phyloP scores from a whole-genome alignment of 2,329 filamentous ascomycete species.

The Ceratocystis ficicola region DNA sequence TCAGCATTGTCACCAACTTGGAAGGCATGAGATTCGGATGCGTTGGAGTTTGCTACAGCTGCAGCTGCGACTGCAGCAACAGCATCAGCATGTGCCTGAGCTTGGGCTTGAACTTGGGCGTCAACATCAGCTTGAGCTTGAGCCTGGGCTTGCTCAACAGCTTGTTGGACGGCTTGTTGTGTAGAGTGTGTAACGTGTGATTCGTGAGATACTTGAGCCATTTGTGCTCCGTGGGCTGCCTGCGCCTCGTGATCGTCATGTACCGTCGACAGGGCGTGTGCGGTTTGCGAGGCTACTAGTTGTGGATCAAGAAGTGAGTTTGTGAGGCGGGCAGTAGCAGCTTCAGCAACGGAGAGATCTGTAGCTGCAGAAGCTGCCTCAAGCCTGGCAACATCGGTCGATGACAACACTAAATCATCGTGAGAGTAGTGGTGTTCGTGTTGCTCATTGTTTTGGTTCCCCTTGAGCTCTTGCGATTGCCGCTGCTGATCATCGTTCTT shows the following conservation, averaged over 20 bases:
- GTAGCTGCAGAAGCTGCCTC: constrained; percentile 8
- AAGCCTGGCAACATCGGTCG: constrained; percentile 9
- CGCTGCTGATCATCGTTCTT: background rate
- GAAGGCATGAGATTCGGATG: constrained; percentile 25
- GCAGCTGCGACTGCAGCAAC: constrained; percentile 27
- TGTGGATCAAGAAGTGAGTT: constrained; percentile 44
- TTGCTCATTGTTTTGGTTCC: background rate
- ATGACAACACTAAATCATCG: constrained; percentile 10
- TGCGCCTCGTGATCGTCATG: constrained; percentile 7
- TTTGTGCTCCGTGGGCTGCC: background rate
- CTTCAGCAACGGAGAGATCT: constrained; percentile 36
- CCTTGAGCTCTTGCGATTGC: background rate
- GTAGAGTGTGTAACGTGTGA: background rate
- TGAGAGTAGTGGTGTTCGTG: constrained; percentile 12
- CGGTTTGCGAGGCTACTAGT: constrained; percentile 25
- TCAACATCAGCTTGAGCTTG: constrained; percentile 23
- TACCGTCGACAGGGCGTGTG: constrained; percentile 2
- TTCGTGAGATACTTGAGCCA: background rate
- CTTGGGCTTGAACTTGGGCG: background rate
- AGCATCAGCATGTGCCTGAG: constrained; percentile 18
- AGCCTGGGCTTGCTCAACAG: constrained; percentile 10
- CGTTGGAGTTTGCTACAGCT: constrained; percentile 26
- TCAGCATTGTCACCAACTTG: constrained; percentile 25
- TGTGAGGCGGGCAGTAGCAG: constrained; percentile 44
- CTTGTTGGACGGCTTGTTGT: constrained; percentile 2